These are phyloP conservation scores for Rhytidhysteron rufulum DNA, from an alignment of 2,329 filamentous ascomycete genomes.

Conservation along the genomic window DNA sequence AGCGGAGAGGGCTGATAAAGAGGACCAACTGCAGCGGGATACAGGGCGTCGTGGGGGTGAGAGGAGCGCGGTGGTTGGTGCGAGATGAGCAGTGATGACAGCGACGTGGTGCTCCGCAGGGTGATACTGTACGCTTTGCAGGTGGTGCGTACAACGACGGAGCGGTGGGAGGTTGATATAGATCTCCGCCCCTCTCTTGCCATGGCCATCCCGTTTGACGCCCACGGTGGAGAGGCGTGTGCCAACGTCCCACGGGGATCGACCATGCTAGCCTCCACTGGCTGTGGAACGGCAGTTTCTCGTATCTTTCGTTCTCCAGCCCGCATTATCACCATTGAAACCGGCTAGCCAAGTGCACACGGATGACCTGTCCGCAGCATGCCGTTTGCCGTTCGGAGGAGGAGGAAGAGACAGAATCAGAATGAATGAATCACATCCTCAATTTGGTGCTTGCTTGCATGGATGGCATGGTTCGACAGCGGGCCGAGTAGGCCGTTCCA, in stretches of 20 bases:
- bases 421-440: too few relatives aligned
- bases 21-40: constrained; percentile 20
- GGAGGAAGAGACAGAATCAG: too few relatives aligned
- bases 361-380: too few relatives aligned
- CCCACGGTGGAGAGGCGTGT: constrained; percentile 24
- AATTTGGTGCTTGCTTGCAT: too few relatives aligned
- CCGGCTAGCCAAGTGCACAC: too few relatives aligned
- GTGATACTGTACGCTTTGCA: constrained; percentile 12
- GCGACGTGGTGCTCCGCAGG: constrained; percentile 12
- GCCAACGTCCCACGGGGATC: constrained; percentile 20
- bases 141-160: constrained; percentile 9
- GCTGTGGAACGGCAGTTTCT: neutral
- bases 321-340: too few relatives aligned
- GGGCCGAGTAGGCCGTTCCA: too few relatives aligned
- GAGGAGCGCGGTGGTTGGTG: constrained; percentile 17
- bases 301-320: neutral
- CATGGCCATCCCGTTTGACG: constrained; percentile 15
- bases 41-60: constrained; percentile 26
- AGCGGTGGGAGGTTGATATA: constrained; percentile 30
- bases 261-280: too few relatives aligned
- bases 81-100: constrained; percentile 12
- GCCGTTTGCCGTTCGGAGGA: too few relatives aligned
- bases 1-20: constrained; percentile 18
- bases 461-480: too few relatives aligned
- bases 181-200: constrained; percentile 21